Base-by-base conservation (phyloP, 768 basidiomycete genomes). In the Megacollybia marginata region DNA sequence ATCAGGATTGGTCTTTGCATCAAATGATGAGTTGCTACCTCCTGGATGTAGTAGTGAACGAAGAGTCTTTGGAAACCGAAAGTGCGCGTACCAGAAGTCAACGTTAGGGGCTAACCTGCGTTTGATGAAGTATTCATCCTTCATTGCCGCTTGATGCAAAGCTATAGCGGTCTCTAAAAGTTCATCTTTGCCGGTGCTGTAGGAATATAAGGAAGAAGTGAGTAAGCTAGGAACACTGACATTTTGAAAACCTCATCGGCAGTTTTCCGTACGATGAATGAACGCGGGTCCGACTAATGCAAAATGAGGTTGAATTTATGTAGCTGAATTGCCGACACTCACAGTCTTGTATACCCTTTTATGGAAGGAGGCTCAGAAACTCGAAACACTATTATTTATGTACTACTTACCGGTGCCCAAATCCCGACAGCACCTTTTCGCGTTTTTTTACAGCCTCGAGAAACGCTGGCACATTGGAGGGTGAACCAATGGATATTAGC, bases 241-340 rank as follows among this genome's bases (percentile, higher is more conserved):
- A 91, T 79, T 63, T 82, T 80, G 70, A 93, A 93, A n/a, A 93
- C 91, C 54, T 92, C 90, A 61, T 91, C 83, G 8, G 92, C 92
- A 4, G 83, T 91, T 68, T 88, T 86, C 51, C 91, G 83, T 46
- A 95, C 88, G 60, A 95, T 90, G 63, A 86, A 90, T 5, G 88
- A 92, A 18, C 92, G 80, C 19, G 92, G 92, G 64, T 95, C 92
- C 13, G 90, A 92, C 85, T 90, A 55, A 32, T 38, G 13, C 47
- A 34, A 32, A 28, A 48, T 54, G n/a, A 52, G 43, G 44, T 53
- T 13, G 46, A 6, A 32, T 47, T 43, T 42, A 42, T 45, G 19
- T 43, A 46, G 42, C 20, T n/a, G 46, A 19, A 8, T 28, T 19
- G 38, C 10, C 45, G 32, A 9, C 11, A 64, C 78, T 51, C 56